Percentiles rank a stretch among this genome's conserved stretches.
These are phyloP conservation scores for Rhodomyrtus psidioides DNA, from an alignment of 441 rosid genomes.

Conservation along the genomic window DNA sequence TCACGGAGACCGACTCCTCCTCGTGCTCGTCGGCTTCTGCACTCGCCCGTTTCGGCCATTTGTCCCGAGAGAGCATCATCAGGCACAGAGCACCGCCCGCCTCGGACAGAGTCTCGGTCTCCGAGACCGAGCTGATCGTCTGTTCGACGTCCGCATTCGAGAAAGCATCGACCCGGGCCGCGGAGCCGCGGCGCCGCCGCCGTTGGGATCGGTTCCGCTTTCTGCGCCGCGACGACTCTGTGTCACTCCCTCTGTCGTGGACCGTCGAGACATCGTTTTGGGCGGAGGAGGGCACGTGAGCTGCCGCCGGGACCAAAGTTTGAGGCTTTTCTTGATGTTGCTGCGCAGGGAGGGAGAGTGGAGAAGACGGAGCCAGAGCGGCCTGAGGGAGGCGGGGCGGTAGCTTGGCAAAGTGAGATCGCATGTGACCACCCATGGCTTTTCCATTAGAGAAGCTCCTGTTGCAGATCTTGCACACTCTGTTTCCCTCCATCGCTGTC, in stretches of 20 bases:
- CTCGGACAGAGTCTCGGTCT: not conserved
- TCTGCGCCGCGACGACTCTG: not conserved
- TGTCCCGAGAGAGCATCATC: not conserved
- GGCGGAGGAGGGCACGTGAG: not conserved
- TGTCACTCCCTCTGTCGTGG: not conserved
- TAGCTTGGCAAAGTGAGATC: not conserved
- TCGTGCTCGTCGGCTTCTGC: not conserved
- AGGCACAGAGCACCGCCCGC: not conserved
- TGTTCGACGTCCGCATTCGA: slow-evolving; percentile 14
- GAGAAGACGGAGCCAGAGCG: not conserved
- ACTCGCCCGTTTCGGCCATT: not conserved
- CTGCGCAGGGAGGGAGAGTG: not conserved
- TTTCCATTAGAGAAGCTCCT: not conserved
- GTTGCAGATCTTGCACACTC: not conserved
- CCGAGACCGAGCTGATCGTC: not conserved
- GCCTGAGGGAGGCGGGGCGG: not conserved
- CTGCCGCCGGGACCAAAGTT: not conserved
- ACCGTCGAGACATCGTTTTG: not conserved
- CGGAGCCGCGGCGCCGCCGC: not conserved
- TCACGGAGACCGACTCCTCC: not conserved
- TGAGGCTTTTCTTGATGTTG: not conserved
- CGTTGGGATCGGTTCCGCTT: slow-evolving; percentile 22
- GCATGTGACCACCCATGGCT: slow-evolving; percentile 6
- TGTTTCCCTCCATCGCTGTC: not conserved
- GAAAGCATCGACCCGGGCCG: slow-evolving; percentile 1